A percentile compares a stretch with the other conserved stretches of the same genome.
Evolutionary conservation across 1,284 basidiomycete species (phyloP).

Genomic region (Pseudozyma sp.): DNA sequence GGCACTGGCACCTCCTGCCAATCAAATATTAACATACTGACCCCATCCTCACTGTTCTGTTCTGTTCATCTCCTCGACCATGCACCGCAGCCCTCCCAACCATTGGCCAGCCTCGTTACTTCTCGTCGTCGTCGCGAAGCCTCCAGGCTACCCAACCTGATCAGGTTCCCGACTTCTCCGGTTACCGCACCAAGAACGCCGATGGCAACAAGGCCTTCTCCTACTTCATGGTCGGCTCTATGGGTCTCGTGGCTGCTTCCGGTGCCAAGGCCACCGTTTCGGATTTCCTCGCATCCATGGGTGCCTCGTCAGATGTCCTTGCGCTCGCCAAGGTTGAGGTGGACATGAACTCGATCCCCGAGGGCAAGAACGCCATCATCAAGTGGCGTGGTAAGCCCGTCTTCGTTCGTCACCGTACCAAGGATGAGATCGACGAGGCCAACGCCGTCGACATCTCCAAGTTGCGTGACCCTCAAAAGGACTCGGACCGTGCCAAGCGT

Average conservation of each 20-base stretch:
- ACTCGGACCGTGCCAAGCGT: conserved; percentile 88
- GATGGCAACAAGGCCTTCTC: conserved; percentile 84
- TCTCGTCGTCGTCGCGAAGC: conserved; percentile 61
- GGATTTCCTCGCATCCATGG: conserved; percentile 95
- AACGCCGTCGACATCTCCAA: conserved; percentile 84
- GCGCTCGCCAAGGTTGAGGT: conserved; percentile 98
- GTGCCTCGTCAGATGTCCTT: conserved; percentile 96
- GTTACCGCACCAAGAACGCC: conserved; percentile 80
- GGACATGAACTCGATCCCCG: conserved; percentile 88
- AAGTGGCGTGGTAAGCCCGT: conserved; percentile 98
- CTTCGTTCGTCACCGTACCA: conserved; percentile 96
- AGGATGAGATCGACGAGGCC: conserved; percentile 93
- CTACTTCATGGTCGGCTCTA: conserved; percentile 97
- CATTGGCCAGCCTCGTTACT: conserved; percentile 54
- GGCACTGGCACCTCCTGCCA: not conserved
- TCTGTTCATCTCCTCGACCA: not conserved
- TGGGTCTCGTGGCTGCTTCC: conserved; percentile 92
- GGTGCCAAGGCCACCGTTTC: conserved; percentile 93
- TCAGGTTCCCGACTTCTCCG: conserved; percentile 87
- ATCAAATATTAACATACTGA: not conserved
- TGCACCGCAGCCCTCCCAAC: conserved; percentile 42
- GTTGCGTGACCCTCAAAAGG: conserved; percentile 91
- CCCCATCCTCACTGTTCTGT: not conserved
- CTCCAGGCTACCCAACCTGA: conserved; percentile 52
- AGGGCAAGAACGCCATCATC: conserved; percentile 79